phyloP scores from a whole-genome alignment of 73 alveolate species.

The Paramecium sexaurelia region DNA sequence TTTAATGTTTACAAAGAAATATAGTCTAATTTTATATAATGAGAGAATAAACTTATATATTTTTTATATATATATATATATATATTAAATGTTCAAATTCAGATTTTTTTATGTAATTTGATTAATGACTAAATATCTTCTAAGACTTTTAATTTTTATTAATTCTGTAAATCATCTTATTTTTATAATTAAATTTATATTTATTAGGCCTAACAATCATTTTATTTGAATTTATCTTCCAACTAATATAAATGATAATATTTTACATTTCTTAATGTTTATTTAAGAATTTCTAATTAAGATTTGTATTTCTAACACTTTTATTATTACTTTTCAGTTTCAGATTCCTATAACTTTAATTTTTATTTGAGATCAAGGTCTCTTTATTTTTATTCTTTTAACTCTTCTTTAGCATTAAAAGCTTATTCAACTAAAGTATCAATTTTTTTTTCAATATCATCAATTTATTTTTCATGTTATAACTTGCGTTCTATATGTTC shows the following conservation, averaged over 20 bases:
- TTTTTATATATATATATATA: neutral
- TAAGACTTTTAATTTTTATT: conserved; percentile 36
- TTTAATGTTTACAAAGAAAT: neutral
- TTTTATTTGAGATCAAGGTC: neutral
- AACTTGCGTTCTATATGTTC: neutral
- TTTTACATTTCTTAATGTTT: neutral
- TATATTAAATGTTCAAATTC: neutral
- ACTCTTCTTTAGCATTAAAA: neutral
- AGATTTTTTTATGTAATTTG: conserved; percentile 11
- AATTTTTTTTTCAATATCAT: conserved; percentile 25
- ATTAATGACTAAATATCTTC: conserved; percentile 48
- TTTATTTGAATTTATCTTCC: conserved; percentile 16
- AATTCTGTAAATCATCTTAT: neutral
- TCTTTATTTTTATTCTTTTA: neutral
- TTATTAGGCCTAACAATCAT: neutral
- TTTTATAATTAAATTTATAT: neutral
- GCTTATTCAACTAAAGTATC: neutral
- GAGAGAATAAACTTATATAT: neutral
- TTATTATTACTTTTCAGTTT: neutral
- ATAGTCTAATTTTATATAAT: neutral
- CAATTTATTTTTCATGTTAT: conserved; percentile 26
- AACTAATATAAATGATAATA: neutral
- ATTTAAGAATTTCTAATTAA: neutral
- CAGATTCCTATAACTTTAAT: neutral
- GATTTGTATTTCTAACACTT: neutral